These are phyloP conservation scores for Daldinia concentrica DNA, from an alignment of 495 filamentous ascomycete genomes.

Conservation along the genomic window DNA sequence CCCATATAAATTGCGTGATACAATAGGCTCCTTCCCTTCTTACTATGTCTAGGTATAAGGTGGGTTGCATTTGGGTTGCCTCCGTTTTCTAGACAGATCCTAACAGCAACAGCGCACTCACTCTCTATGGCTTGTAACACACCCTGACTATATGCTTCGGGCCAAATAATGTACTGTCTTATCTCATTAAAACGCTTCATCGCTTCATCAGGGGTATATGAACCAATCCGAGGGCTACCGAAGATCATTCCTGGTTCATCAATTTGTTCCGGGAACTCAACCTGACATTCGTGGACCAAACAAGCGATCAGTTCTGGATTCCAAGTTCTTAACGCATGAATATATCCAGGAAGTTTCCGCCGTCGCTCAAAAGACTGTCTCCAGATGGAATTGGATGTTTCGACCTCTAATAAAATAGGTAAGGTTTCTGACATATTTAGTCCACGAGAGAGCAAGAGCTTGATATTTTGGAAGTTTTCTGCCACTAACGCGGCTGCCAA, in stretches of 20 bases:
- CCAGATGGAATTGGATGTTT: too few species aligned
- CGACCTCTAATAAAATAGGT: too few species aligned
- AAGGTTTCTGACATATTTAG: constrained; percentile 4
- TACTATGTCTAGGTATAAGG: not conserved
- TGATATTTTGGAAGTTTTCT: constrained; percentile 27
- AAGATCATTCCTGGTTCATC: not conserved
- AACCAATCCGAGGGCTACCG: not conserved
- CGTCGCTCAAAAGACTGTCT: too few species aligned
- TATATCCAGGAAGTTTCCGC: not conserved
- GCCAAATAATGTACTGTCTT: constrained; percentile 16
- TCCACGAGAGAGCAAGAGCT: constrained; percentile 12
- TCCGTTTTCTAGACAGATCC: constrained; percentile 30
- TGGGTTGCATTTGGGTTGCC: constrained; percentile 9
- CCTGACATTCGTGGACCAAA: constrained; percentile 13
- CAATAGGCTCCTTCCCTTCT: not conserved
- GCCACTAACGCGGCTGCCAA: constrained; percentile 5
- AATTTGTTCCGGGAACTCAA: constrained; percentile 5
- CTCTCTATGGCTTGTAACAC: not conserved
- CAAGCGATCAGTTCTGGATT: constrained; percentile 9
- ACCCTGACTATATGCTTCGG: not conserved
- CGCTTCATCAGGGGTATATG: constrained; percentile 9
- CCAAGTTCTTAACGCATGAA: constrained; percentile 17
- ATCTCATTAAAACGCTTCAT: constrained; percentile 20
- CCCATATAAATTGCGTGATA: not conserved
- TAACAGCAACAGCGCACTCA: not conserved